Conservation (phyloP, 129 eudicot genomes). For the Erigeron canadensis region DNA sequence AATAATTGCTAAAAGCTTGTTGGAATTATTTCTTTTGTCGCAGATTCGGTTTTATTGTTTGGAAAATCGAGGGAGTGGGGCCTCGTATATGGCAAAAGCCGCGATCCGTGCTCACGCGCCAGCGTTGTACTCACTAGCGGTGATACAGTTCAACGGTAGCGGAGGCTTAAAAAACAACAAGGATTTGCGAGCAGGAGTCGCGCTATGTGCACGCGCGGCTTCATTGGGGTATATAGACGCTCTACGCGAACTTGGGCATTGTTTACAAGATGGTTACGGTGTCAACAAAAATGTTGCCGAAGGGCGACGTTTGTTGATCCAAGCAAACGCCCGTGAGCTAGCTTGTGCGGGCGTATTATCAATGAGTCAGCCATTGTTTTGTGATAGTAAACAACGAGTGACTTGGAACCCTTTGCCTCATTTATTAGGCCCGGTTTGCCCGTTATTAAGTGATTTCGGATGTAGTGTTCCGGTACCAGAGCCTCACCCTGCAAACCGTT, state of each 20-base stretch:
- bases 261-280: constrained; percentile 90
- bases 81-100: constrained; percentile 67
- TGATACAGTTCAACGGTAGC: constrained; percentile 78
- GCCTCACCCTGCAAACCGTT: constrained; percentile 65
- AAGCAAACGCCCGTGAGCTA: constrained; percentile 82
- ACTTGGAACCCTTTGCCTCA: constrained; percentile 48
- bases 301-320: constrained; percentile 76
- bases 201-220: constrained; percentile 82
- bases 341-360: constrained; percentile 44
- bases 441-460: constrained; percentile 76
- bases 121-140: constrained; percentile 66
- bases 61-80: constrained; percentile 58
- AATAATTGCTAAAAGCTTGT: constrained; percentile 6
- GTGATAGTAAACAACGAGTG: constrained; percentile 41
- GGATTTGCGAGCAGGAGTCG: constrained; percentile 84
- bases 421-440: constrained; percentile 42
- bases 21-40: not conserved
- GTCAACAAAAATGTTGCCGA: constrained; percentile 56
- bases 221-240: constrained; percentile 81
- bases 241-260: constrained; percentile 82
- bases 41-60: constrained; percentile 79
- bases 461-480: constrained; percentile 64
- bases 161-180: constrained; percentile 69
- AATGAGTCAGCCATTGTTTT: constrained; percentile 23
- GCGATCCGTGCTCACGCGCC: constrained; percentile 68